Conservation (phyloP, 2,329 filamentous ascomycete genomes). For the Dryadomyces sulphureus region DNA sequence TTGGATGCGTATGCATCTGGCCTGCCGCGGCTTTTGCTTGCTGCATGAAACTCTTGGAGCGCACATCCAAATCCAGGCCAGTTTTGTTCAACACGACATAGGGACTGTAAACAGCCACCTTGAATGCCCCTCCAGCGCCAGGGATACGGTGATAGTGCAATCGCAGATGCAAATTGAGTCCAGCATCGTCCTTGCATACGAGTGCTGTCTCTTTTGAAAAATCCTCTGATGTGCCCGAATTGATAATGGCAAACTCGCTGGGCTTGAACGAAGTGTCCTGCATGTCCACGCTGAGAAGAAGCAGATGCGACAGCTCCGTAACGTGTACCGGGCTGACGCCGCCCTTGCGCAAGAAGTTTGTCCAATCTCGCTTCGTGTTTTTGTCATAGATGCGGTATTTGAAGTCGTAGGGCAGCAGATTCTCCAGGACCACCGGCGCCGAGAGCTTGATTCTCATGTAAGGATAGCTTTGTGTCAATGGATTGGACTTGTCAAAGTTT, state of each 20-base stretch:
- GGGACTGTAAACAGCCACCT: conserved; percentile 85
- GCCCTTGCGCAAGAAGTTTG: conserved; percentile 91
- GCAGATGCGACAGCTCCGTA: conserved; percentile 83
- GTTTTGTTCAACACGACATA: conserved; percentile 95
- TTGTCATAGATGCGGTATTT: conserved; percentile 99
- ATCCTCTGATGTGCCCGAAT: conserved; percentile 73
- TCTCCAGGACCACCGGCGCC: conserved; percentile 86
- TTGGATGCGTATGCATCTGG: conserved; percentile 37
- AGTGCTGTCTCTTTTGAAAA: conserved; percentile 72
- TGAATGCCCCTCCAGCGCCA: conserved; percentile 88
- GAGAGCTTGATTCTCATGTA: conserved; percentile 90
- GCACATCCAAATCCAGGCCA: conserved; percentile 72
- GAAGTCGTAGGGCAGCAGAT: conserved; percentile 91
- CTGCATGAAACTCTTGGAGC: conserved; percentile 79
- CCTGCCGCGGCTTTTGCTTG: conserved; percentile 72
- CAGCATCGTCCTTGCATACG: conserved; percentile 71
- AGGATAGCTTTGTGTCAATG: conserved; percentile 69
- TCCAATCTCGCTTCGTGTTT: conserved; percentile 97
- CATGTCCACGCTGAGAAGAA: conserved; percentile 88
- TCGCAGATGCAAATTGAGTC: conserved; percentile 63
- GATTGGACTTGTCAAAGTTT: conserved; percentile 68
- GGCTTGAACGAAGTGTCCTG: conserved; percentile 90
- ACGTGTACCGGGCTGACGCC: conserved; percentile 96
- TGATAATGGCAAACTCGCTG: conserved; percentile 96
- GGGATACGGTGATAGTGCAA: conserved; percentile 86